A percentile compares a stretch with the other conserved stretches of the same genome.
Evolutionary conservation across 2,329 filamentous ascomycete genomes (phyloP).

Genomic region (Pseudopithomyces maydicus): DNA sequence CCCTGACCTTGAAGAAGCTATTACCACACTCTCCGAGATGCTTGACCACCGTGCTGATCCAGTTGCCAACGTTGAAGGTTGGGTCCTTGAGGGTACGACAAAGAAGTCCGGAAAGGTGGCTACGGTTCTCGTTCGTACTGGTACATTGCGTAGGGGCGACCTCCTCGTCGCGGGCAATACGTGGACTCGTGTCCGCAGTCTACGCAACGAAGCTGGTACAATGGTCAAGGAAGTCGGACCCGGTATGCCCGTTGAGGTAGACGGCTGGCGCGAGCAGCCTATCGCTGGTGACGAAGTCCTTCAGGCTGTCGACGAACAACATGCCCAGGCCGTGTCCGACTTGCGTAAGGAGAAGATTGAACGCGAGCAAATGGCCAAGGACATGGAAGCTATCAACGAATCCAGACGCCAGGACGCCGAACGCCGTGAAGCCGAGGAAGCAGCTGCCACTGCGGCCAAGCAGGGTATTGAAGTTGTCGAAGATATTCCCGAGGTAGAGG

Average conservation of each 20-base stretch:
- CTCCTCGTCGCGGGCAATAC: constrained; percentile 85
- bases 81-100: constrained; percentile 89
- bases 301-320: constrained; percentile 78
- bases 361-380: constrained; percentile 66
- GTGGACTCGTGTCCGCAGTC: constrained; percentile 82
- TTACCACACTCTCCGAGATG: constrained; percentile 83
- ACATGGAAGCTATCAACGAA: constrained; percentile 80
- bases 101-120: constrained; percentile 85
- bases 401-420: constrained; percentile 62
- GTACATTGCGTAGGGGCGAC: constrained; percentile 81
- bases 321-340: constrained; percentile 76
- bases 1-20: constrained; percentile 88
- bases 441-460: constrained; percentile 37
- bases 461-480: constrained; percentile 21
- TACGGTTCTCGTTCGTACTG: constrained; percentile 85
- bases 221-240: constrained; percentile 76
- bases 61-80: constrained; percentile 82
- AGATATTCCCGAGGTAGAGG: constrained; percentile 48
- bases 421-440: constrained; percentile 64
- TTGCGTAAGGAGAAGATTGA: constrained; percentile 76
- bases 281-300: constrained; percentile 85
- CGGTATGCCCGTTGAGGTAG: constrained; percentile 87
- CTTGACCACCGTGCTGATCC: constrained; percentile 84
- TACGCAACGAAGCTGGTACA: constrained; percentile 83
- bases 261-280: constrained; percentile 92